These are phyloP conservation scores for Wallemia ichthyophaga DNA, from an alignment of 1,284 basidiomycete genomes.

Conservation along the genomic window DNA sequence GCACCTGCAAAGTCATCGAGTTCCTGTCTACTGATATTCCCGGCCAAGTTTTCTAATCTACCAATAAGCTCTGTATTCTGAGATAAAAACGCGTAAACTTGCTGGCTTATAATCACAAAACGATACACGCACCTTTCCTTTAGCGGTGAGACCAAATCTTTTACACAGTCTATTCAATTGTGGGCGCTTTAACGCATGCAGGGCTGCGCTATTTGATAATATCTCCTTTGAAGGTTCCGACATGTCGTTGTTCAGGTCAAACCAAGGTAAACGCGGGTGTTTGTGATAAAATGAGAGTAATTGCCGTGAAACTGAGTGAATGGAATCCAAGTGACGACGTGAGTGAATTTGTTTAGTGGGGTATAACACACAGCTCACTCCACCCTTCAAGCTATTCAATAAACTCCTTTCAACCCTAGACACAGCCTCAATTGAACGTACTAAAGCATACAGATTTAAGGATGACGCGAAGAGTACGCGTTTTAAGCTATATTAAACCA, in stretches of 20 bases:
- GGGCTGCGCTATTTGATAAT: background rate
- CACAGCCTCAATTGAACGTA: background rate
- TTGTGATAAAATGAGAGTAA: background rate
- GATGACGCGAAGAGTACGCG: background rate
- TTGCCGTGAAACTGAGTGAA: background rate
- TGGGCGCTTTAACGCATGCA: background rate
- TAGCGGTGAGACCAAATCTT: background rate
- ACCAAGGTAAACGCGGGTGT: no score
- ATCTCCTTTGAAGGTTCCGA: background rate
- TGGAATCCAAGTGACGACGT: background rate
- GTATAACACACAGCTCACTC: background rate
- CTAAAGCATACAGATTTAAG: background rate
- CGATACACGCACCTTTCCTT: background rate
- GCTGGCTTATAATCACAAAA: background rate
- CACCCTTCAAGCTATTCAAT: background rate
- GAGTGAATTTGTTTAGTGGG: background rate
- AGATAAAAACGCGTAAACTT: background rate
- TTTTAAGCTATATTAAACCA: no score
- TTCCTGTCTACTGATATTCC: background rate
- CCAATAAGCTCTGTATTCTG: background rate
- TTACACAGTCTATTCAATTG: background rate
- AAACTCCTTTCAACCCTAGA: background rate
- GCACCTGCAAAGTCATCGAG: background rate
- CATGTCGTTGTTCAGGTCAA: background rate
- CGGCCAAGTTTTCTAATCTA: background rate